Conservation (phyloP, 345 rosid species). For the Kernera saxatilis region DNA sequence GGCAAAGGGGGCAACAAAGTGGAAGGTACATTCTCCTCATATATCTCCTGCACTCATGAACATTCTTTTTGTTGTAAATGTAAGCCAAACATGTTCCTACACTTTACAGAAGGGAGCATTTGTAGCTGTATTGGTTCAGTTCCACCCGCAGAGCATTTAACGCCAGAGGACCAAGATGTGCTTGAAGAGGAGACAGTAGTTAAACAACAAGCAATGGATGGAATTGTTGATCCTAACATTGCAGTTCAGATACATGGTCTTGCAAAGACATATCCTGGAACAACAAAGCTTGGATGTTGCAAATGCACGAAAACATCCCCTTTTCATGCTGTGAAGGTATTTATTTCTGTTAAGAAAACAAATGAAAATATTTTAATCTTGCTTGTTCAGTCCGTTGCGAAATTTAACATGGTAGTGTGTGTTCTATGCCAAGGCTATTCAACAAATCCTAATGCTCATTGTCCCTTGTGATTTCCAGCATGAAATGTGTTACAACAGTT, state of each 20-base stretch:
- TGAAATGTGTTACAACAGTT: background rate
- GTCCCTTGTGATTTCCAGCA: background rate
- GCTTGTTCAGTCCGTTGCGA: too few relatives aligned
- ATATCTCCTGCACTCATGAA: background rate
- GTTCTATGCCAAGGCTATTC: background rate
- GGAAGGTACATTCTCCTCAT: slow-evolving; percentile 44
- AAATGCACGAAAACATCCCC: slow-evolving; percentile 69
- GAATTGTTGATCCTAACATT: slow-evolving; percentile 42
- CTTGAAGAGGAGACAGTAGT: slow-evolving; percentile 71
- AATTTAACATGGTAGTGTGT: background rate
- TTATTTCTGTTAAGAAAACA: background rate
- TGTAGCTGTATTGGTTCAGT: slow-evolving; percentile 65
- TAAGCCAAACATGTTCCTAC: slow-evolving; percentile 5
- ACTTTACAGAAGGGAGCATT: slow-evolving; percentile 63
- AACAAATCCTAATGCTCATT: background rate
- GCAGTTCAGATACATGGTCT: slow-evolving; percentile 84
- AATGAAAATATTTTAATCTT: background rate
- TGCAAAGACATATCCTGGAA: slow-evolving; percentile 68
- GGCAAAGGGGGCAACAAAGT: slow-evolving; percentile 74
- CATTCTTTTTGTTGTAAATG: background rate
- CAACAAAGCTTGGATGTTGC: slow-evolving; percentile 49
- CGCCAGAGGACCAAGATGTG: slow-evolving; percentile 80
- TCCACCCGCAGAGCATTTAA: slow-evolving; percentile 44
- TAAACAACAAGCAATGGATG: slow-evolving; percentile 47
- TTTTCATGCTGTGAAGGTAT: slow-evolving; percentile 76